Evolutionary conservation across 306 rosid genomes (phyloP).

Genomic region (Cicer arietinum): DNA sequence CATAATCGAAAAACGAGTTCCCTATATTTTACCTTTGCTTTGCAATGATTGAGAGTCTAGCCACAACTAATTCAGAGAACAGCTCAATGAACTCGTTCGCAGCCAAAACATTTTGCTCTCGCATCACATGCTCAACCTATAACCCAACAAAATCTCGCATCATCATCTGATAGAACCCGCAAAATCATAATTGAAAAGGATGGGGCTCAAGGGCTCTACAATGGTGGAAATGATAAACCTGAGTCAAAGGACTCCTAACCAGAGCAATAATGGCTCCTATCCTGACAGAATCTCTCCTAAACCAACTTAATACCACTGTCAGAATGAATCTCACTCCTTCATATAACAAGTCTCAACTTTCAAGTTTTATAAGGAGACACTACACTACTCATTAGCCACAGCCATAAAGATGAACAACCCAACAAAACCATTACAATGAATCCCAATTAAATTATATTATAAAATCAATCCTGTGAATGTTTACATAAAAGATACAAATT

Average conservation of each 20-base stretch:
- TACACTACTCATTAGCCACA: neutral
- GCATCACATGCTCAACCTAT: constrained; percentile 96
- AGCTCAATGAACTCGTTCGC: constrained; percentile 95
- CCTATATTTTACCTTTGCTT: constrained; percentile 71
- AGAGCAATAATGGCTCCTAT: too few species aligned
- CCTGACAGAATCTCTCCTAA: too few species aligned
- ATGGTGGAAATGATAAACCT: too few species aligned
- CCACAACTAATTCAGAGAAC: constrained; percentile 82
- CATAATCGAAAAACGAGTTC: neutral
- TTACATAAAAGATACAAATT: constrained; percentile 5
- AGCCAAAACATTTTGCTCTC: constrained; percentile 93
- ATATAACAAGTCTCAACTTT: neutral
- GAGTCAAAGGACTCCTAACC: too few species aligned
- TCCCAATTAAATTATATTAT: constrained; percentile 2
- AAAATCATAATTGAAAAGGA: too few species aligned
- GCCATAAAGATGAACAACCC: constrained; percentile 1
- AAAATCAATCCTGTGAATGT: neutral
- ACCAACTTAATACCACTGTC: too few species aligned
- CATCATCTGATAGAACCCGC: too few species aligned
- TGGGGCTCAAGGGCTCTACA: too few species aligned
- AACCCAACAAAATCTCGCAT: constrained; percentile 14
- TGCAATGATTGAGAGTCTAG: constrained; percentile 84
- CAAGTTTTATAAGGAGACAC: neutral
- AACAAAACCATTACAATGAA: neutral
- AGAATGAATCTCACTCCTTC: too few species aligned